Conservation (phyloP, 495 filamentous ascomycete species). For the Parachaetomium inaequale region DNA sequence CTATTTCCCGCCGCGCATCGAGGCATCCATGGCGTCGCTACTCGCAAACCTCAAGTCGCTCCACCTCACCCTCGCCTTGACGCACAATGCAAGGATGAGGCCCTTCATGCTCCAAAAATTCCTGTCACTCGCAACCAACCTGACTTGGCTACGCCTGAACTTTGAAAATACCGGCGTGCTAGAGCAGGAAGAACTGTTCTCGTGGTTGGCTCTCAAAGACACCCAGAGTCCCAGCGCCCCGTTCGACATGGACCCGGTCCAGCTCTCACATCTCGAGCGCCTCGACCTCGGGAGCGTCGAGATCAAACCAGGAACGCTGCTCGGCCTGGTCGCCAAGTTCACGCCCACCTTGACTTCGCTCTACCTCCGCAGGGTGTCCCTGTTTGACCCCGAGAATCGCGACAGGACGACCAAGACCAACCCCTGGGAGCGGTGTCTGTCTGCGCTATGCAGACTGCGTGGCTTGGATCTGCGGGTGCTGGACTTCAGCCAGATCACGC, state of each 20-base stretch:
- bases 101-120: slow-evolving; percentile 25
- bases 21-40: slow-evolving; percentile 26
- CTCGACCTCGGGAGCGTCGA: slow-evolving; percentile 40
- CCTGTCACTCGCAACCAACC: slow-evolving; percentile 26
- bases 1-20: slow-evolving; percentile 33
- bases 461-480: slow-evolving; percentile 13
- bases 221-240: background rate
- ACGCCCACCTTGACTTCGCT: slow-evolving; percentile 35
- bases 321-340: slow-evolving; percentile 36
- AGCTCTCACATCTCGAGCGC: slow-evolving; percentile 29
- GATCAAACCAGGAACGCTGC: slow-evolving; percentile 16
- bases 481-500: background rate
- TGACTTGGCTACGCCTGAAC: slow-evolving; percentile 41
- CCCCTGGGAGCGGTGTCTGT: slow-evolving; percentile 26
- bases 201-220: slow-evolving; percentile 11
- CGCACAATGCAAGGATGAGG: background rate
- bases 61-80: slow-evolving; percentile 32
- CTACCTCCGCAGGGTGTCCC: slow-evolving; percentile 31
- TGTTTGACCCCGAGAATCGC: slow-evolving; percentile 2
- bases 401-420: slow-evolving; percentile 12
- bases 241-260: background rate
- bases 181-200: background rate
- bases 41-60: slow-evolving; percentile 36
- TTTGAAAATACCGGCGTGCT: slow-evolving; percentile 6
- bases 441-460: slow-evolving; percentile 14